Base-by-base conservation (phyloP, 768 basidiomycete species). In the Mycena vulgaris region DNA sequence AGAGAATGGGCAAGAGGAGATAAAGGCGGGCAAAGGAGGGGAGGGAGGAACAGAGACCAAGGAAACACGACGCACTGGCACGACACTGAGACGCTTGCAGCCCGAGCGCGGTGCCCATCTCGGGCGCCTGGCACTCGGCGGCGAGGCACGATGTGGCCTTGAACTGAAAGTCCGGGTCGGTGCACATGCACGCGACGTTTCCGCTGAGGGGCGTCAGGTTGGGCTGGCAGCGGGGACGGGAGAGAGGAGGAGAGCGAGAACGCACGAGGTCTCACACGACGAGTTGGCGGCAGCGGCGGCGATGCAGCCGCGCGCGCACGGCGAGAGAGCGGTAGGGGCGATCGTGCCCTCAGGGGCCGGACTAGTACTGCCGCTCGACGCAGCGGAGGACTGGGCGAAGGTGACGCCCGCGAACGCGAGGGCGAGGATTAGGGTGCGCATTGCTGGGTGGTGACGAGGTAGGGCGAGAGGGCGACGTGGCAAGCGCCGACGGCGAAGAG, bases 271-370 rank as follows among this genome's bases (percentile, higher is more conserved):
- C 35, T 7, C 8, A 14, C 35, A 37, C 8, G 35, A 19, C 9
- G 61, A 28, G 40, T 55, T 42, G 23, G 25, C 45, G 8, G 68
- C 68, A 21, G 68, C 61, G 19, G 27, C 5, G 11, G 45, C n/a
- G 49, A 75, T 55, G 51, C 76, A 76, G 61, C 42, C 40, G 23
- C 59, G 65, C 40, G 69, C 76, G 25, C 74, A 76, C 8, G 74
- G 69, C 6, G 48, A 61, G 61, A 66, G 49, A n/a, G 76, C 68
- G 14, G 35, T n/a, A n/a, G n/a, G n/a, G n/a, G n/a, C n/a, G n/a
- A n/a, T n/a, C n/a, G n/a, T n/a, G n/a, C n/a, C n/a, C n/a, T n/a
- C n/a, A n/a, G n/a, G n/a, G n/a, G n/a, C n/a, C n/a, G n/a, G n/a
- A n/a, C n/a, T n/a, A n/a, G n/a, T n/a, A n/a, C n/a, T n/a, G n/a